Base-by-base conservation (phyloP, 2,329 filamentous ascomycete species). In the Neonectria punicea region DNA sequence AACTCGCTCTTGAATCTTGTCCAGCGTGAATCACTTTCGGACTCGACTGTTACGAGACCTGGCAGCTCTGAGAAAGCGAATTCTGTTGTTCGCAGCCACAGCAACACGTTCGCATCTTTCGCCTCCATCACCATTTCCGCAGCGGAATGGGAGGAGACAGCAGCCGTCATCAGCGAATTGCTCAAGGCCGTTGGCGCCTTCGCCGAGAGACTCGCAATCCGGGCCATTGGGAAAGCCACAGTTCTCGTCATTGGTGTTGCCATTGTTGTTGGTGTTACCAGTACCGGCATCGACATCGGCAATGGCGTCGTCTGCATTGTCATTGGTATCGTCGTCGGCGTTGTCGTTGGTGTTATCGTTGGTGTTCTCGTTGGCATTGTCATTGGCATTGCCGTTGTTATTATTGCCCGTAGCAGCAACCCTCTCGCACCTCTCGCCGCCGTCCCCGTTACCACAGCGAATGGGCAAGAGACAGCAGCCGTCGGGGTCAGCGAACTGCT, bases 91-190 rank as follows among this genome's bases (percentile, higher is more conserved):
- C 11, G 41, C 41, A 44, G 41, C n/a, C 41, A 14, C 46, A 2
- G 56, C 34, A 9, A 63, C 61, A 7, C 56, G 44, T 47, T 60
- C 61, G 16, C 61, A 63, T 13, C 32, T 20, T 25, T 63, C 56
- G 4, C 61, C 61, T 8, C 49, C 61, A 55, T 54, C 55, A 4
- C 58, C 58, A 11, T 63, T 63, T 1, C 61, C 61, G n/a, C 61
- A 63, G 18, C 61, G 61, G 3, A 59, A 18, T 5, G 61, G 61
- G 20, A 63, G 39, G 13, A 59, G 55, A 28, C 61, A 63, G 5
- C 61, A 63, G 7, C 61, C 61, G 5, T 63, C 61, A 2, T 63
- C 61, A 8, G 43, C 55, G 13, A 63, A 63, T 14, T 63, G 55
- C 25, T 63, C 61, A 1, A 63, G 56, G 4, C 61, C 61, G 22